Evolutionary conservation across 2,329 filamentous ascomycete genomes (phyloP), one percentile per base, ranked within the genome.

Genomic region (Cercospora nicotianae): DNA sequence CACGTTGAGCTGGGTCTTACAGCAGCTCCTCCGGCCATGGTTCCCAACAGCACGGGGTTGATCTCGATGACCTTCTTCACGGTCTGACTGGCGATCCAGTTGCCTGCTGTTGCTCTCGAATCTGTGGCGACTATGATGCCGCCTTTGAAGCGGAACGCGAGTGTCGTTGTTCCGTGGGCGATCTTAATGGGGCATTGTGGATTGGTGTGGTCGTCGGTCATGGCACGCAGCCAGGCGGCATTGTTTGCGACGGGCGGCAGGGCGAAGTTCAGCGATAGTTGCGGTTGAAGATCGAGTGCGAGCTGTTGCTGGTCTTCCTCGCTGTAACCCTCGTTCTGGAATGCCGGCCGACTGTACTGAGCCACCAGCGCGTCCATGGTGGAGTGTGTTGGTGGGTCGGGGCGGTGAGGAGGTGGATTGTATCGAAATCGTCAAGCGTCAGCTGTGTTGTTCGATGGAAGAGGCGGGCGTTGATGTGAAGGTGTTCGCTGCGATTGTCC

Each of bases 21-120:
- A 81, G 95, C 95, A 78, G 95, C 95, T 83, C 95, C 95, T 81
- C 95, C 95, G 71, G 95, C 95, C 94, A 99, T 97, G 75, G 95
- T 99, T 73, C 95, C 95, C 77, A 99, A 84, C 82, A 99, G 87
- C 81, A 90, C 91, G 82, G 87, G 92, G 85, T 97, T 97, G 86
- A 97, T 97, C 87, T 97, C 93, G 79, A 99, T 98, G 75, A 99
- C 95, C 87, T 99, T 99, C 89, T 99, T 99, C 79, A 99, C 95
- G 64, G 95, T 99, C 87, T 99, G 95, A 83, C 92, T 96, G 73
- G 95, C 95, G 82, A 99, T 99, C 95, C 95, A 99, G 87, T 95
- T 96, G 77, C 95, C 95, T 31, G 95, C 94, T 59, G 95, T 97
- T 69, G 95, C 95, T 83, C 95, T 90, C 69, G 95, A 99, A 84